Evolutionary conservation across 2,329 filamentous ascomycete species (phyloP), one percentile per base, ranked within the genome.

Genomic region (Passalora sequoiae): DNA sequence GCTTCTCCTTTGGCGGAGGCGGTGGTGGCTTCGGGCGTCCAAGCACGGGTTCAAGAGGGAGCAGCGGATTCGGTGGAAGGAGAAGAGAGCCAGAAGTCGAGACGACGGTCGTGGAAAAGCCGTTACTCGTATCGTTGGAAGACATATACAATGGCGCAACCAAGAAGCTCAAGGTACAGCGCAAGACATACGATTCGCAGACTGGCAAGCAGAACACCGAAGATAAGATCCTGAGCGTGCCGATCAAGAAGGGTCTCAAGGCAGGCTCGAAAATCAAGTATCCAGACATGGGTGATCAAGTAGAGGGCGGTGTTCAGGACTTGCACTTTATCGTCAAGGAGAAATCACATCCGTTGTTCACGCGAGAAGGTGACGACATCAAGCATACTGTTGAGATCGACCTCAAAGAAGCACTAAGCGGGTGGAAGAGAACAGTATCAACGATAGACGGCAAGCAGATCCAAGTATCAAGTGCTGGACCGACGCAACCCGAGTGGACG

Each of bases 231-330:
- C 72, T 98, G 21, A 89, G 94, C 62, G 91, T 97, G 40, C 88
- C 89, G 35, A 95, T 98, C 70, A 97, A 96, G 71, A 83, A 88
- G 4, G 92, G 92, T 46, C 71, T 97, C 67, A 96, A 97, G 71
- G 89, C 94, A 58, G 92, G 92, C 21, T 94, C 87, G 61, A 98
- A 97, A 75, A 95, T 98, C 68, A 96, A 96, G 69, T 98, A 95
- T 64, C 86, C 86, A 61, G 89, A 91, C 30, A 89, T 98, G n/a
- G 92, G 92, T 8, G 92, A 98, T 66, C 89, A 97, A 65, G 89
- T 95, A 49, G 92, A 97, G 62, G 92, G 92, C 30, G 91, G 91
- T 10, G 86, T 89, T 46, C 92, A 98, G 66, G 92, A 98, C 67
- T 69, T 98, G 40, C 89, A 96, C 65, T 94, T 98, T 59, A 84